These are phyloP conservation scores for Candida vartiovaarae DNA, from an alignment of 805 yeast species.

Conservation along the genomic window DNA sequence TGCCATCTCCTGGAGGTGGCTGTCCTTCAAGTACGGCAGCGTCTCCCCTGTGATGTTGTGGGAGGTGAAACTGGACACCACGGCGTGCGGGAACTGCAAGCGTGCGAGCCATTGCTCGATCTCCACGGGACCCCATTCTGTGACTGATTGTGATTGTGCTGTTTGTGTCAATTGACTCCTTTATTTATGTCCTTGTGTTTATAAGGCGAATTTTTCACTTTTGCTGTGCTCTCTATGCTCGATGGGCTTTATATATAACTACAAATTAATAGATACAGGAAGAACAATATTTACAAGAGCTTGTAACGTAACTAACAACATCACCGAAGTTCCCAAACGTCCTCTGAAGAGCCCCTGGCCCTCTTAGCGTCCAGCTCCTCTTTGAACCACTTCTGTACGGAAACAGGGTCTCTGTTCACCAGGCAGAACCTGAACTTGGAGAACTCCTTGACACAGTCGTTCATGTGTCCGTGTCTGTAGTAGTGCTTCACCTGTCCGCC, in stretches of 20 bases:
- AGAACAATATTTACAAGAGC: background rate
- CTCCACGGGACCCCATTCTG: slow-evolving; percentile 21
- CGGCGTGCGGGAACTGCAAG: slow-evolving; percentile 11
- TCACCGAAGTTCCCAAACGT: slow-evolving; percentile 55
- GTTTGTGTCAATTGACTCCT: background rate
- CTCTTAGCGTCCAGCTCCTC: slow-evolving; percentile 52
- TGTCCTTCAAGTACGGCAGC: slow-evolving; percentile 58
- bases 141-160: slow-evolving; percentile 1
- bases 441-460: slow-evolving; percentile 61
- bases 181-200: background rate
- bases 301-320: background rate
- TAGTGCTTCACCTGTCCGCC: slow-evolving; percentile 86
- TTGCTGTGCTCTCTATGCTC: too few species aligned
- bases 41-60: slow-evolving; percentile 70
- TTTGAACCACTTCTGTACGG: slow-evolving; percentile 70
- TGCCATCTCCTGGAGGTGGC: slow-evolving; percentile 71
- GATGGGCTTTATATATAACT: too few species aligned
- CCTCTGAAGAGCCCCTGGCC: slow-evolving; percentile 71
- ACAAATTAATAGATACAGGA: too few species aligned
- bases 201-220: too few species aligned
- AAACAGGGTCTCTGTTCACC: slow-evolving; percentile 47
- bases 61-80: slow-evolving; percentile 32
- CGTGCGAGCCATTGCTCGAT: slow-evolving; percentile 20
- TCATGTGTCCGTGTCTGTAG: slow-evolving; percentile 76
- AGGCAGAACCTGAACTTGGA: slow-evolving; percentile 79